phyloP scores from a whole-genome alignment of 805 yeast species.

The Lipomyces starkeyi region DNA sequence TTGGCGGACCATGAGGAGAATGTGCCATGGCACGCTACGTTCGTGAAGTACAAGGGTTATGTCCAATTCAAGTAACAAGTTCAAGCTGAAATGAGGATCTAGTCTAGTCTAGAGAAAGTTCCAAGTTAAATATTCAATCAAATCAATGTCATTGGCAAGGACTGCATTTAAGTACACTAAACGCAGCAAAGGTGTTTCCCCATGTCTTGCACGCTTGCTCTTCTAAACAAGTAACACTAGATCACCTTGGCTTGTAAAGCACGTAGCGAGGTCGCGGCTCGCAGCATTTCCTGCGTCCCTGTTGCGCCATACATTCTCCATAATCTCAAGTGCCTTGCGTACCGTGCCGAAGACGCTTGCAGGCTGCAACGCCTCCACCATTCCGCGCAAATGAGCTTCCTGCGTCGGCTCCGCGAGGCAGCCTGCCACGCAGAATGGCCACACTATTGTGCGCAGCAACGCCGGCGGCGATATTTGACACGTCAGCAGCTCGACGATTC shows the following conservation, averaged over 20 bases:
- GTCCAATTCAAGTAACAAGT: not conserved
- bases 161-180: not conserved
- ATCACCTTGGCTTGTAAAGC: slow-evolving; percentile 3
- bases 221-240: not conserved
- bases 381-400: not conserved
- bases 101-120: not conserved
- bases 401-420: not conserved
- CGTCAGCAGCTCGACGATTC: not conserved
- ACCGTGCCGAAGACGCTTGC: not conserved
- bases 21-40: not conserved
- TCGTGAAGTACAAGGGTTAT: slow-evolving; percentile 1
- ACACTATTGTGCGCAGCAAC: not conserved
- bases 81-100: not conserved
- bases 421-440: slow-evolving; percentile 7
- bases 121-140: not conserved
- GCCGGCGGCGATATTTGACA: not conserved
- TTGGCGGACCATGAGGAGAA: not conserved
- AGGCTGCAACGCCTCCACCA: not conserved
- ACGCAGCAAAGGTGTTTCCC: not conserved
- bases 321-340: not conserved
- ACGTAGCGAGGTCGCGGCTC: slow-evolving; percentile 2
- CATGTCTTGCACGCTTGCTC: not conserved
- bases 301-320: not conserved
- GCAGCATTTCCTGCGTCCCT: not conserved
- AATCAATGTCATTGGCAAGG: not conserved